phyloP scores from a whole-genome alignment of 345 rosid species.

The Viola odorata region DNA sequence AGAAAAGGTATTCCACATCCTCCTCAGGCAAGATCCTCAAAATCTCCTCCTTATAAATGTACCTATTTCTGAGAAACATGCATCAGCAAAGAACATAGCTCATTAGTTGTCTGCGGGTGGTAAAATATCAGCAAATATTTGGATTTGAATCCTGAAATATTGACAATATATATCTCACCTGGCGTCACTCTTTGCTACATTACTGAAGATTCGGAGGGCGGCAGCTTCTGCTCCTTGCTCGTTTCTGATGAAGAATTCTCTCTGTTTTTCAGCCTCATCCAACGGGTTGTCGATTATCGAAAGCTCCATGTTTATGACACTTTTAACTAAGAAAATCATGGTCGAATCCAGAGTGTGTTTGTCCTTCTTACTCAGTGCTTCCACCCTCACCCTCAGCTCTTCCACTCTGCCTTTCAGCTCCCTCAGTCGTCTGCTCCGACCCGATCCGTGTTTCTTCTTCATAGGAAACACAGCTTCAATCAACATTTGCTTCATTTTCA shows the following conservation, averaged over 20 bases:
- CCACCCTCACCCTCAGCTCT: not conserved
- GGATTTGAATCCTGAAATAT: too few species aligned
- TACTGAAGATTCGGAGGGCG: slow-evolving; percentile 48
- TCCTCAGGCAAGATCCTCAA: slow-evolving; percentile 61
- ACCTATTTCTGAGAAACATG: slow-evolving; percentile 29
- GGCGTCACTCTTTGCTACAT: slow-evolving; percentile 34
- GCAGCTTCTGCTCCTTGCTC: slow-evolving; percentile 64
- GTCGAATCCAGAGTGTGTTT: not conserved
- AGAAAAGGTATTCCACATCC: slow-evolving; percentile 53
- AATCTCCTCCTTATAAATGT: slow-evolving; percentile 56
- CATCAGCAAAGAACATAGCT: slow-evolving; percentile 6
- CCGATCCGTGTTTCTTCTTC: too few species aligned
- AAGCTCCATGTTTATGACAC: not conserved
- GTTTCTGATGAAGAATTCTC: slow-evolving; percentile 27
- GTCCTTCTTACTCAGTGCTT: not conserved
- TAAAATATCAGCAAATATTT: too few species aligned
- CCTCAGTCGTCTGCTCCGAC: too few species aligned
- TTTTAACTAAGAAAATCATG: not conserved
- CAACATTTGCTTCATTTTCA: too few species aligned
- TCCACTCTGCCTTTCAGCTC: too few species aligned
- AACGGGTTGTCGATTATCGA: not conserved
- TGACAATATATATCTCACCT: slow-evolving; percentile 27
- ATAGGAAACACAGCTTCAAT: too few species aligned
- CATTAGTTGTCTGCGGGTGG: not conserved
- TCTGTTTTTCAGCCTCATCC: too few species aligned